phyloP scores from a whole-genome alignment of 345 rosid species.

The Citrus glauca region DNA sequence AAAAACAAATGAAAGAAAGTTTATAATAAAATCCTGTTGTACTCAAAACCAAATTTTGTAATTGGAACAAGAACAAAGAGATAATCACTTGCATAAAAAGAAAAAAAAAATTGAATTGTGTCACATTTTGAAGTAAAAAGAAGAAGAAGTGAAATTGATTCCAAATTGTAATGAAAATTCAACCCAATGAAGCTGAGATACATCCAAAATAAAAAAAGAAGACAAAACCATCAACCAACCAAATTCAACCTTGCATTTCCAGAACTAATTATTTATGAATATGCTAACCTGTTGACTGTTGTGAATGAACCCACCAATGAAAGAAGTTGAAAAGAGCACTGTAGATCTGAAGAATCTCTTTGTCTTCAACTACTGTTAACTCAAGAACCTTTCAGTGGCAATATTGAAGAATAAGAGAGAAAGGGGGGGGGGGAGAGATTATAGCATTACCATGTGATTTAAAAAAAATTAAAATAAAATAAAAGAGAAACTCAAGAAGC shows the following conservation, averaged over 20 bases:
- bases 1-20: not conserved
- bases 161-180: not conserved
- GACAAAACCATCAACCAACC: not conserved
- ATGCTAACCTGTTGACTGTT: slow-evolving; percentile 21
- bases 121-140: not conserved
- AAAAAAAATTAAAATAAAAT: slow-evolving; percentile 23
- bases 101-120: not conserved
- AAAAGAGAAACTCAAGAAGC: slow-evolving; percentile 41
- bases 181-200: slow-evolving; percentile 3
- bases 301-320: slow-evolving; percentile 19
- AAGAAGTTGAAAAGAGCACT: slow-evolving; percentile 21
- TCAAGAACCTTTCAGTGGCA: slow-evolving; percentile 39
- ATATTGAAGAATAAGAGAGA: slow-evolving; percentile 14
- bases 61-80: not conserved
- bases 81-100: not conserved
- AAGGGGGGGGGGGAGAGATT: slow-evolving; percentile 17
- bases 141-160: not conserved
- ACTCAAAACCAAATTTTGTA: not conserved
- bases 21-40: no score
- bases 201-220: not conserved
- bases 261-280: not conserved
- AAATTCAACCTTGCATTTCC: not conserved
- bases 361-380: slow-evolving; percentile 28
- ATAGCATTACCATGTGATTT: slow-evolving; percentile 44
- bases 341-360: slow-evolving; percentile 43